Evolutionary conservation across 257 asterid genomes (phyloP).

Genomic region (Solanum chilense): DNA sequence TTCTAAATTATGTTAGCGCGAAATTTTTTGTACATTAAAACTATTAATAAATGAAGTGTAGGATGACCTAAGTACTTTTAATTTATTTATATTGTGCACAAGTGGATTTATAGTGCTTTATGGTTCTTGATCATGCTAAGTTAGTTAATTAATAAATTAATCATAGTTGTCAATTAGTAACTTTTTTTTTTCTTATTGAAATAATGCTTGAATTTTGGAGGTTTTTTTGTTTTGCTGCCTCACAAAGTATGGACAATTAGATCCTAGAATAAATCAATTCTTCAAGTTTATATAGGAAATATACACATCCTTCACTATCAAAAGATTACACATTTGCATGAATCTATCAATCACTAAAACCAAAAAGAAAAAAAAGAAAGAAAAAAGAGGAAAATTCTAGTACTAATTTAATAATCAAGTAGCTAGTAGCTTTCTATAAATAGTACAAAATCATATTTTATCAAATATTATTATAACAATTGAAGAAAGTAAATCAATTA

Average conservation of each 20-base stretch:
- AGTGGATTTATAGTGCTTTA: not conserved
- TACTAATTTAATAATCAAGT: not conserved
- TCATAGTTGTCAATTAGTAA: constrained; percentile 21
- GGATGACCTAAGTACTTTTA: not conserved
- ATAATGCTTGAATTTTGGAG: constrained; percentile 31
- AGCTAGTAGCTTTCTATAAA: not conserved
- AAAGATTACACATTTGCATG: constrained; percentile 23
- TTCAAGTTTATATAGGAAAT: constrained; percentile 5
- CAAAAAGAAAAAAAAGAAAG: not conserved
- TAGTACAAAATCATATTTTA: not conserved
- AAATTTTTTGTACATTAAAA: not conserved
- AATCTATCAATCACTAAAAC: constrained; percentile 32
- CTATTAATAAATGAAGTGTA: not conserved
- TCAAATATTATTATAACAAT: not conserved
- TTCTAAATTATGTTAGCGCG: not conserved
- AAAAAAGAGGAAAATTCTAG: not conserved
- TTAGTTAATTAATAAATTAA: constrained; percentile 6
- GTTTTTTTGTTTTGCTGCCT: constrained; percentile 25
- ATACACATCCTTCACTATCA: not conserved
- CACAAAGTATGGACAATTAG: constrained; percentile 47
- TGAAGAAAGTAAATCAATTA: not conserved
- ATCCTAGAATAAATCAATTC: constrained; percentile 25
- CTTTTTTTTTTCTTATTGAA: constrained; percentile 1
- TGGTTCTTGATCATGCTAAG: not conserved
- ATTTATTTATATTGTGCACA: not conserved